Evolutionary conservation across 1,284 basidiomycete species (phyloP), one percentile per base, ranked within the genome.

Genomic region (Naganishia sp.): DNA sequence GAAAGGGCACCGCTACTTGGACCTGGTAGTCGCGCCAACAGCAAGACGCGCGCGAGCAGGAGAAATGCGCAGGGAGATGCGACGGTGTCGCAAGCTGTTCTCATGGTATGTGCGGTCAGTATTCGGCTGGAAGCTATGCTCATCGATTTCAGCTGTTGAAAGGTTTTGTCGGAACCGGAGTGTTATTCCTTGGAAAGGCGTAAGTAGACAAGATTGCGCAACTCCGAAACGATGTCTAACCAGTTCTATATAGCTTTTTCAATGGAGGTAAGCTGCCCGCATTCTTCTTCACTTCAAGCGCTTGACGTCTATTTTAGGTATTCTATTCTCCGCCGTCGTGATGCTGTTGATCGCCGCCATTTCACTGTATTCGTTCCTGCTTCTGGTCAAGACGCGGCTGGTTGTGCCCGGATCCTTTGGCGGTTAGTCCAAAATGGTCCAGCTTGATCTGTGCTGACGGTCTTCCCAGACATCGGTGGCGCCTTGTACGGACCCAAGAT

Each of bases 141-240:
- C 46, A 64, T 33, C 42, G 46, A 66, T 23, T 49, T 25, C 69
- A 93, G 92, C 80, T 96, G 65, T 81, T 96, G 69, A 98, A 99
- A 80, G 89, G 92, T 0, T 99, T 99, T 75, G 88, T 99, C 59
- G 95, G 95, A 23, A 99, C 95, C 10, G 95, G 95, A 42, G 88
- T 99, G 13, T 80, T 99, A 31, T 99, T 99, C 83, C 85, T 99
- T 59, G 96, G 93, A 67, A 97, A 94, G 82, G 95, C 89, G 85
- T 88, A 76, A 75, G 88, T 82, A 9, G 43, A 13, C 9, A 25
- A 23, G 23, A 31, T 45, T 60, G 67, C 42, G 21, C 28, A 4
- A 46, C 45, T 31, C 25, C 23, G 46, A 42, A 56, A 53, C 54
- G 33, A 9, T 23, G 49, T 39, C 54, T 33, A 55, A 66, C 65